phyloP scores from a whole-genome alignment of 108 stramenopile species.

The Cyclotella kingstonii region DNA sequence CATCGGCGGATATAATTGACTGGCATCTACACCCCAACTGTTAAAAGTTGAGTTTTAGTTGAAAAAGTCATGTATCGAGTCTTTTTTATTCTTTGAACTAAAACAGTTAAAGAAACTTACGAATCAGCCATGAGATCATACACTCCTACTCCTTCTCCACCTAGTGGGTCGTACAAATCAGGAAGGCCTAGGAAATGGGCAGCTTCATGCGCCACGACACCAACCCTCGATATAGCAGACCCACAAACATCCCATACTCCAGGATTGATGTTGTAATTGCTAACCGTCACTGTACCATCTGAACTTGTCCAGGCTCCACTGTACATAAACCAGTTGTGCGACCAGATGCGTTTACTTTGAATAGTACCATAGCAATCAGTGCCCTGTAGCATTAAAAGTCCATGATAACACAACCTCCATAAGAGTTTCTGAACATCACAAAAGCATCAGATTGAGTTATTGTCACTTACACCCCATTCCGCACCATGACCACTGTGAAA shows the following conservation, averaged over 20 bases:
- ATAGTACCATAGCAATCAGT: slow-evolving; percentile 24
- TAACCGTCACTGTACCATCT: slow-evolving; percentile 27
- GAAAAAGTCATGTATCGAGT: too few species aligned
- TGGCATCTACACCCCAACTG: slow-evolving; percentile 30
- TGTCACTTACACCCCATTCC: slow-evolving; percentile 24
- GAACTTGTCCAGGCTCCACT: slow-evolving; percentile 22
- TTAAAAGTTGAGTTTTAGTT: background rate
- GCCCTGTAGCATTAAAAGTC: too few species aligned
- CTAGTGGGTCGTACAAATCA: slow-evolving; percentile 50
- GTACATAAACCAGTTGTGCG: slow-evolving; percentile 30
- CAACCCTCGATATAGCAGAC: slow-evolving; percentile 37
- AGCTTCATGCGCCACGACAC: slow-evolving; percentile 50
- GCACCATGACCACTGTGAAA: slow-evolving; percentile 51
- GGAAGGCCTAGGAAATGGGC: slow-evolving; percentile 45
- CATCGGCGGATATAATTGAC: slow-evolving; percentile 47
- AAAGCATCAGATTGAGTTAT: background rate
- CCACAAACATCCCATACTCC: slow-evolving; percentile 35
- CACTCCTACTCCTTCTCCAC: slow-evolving; percentile 21
- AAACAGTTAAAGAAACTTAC: slow-evolving; percentile 2
- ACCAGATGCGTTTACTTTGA: slow-evolving; percentile 25
- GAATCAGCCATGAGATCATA: slow-evolving; percentile 42
- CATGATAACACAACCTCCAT: too few species aligned
- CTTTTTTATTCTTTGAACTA: too few species aligned
- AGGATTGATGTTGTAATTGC: slow-evolving; percentile 37
- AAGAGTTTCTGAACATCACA: too few species aligned